Evolutionary conservation across 1,139 yeast genomes (phyloP).

Genomic region (Yamadazyma sp.): DNA sequence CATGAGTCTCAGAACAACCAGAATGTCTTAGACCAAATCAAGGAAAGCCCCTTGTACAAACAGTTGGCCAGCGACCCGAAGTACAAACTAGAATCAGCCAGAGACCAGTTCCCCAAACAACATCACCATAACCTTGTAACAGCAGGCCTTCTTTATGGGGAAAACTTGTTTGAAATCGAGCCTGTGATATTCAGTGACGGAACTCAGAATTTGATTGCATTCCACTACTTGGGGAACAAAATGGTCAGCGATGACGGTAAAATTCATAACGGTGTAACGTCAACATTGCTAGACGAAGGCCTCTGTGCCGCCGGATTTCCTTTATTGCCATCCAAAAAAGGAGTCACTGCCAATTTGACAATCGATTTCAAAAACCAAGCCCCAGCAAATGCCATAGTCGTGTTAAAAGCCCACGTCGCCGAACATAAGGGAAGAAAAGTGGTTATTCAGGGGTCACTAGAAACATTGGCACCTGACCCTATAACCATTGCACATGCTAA

Average conservation of each 20-base stretch:
- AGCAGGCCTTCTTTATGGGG: constrained; percentile 65
- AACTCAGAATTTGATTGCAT: constrained; percentile 52
- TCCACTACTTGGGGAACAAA: constrained; percentile 69
- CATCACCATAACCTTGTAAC: constrained; percentile 65
- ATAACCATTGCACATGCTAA: constrained; percentile 53
- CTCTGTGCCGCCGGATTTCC: constrained; percentile 87
- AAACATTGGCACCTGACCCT: constrained; percentile 38
- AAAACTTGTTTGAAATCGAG: constrained; percentile 61
- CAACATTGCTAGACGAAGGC: constrained; percentile 84
- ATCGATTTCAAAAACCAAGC: constrained; percentile 68
- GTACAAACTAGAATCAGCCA: constrained; percentile 26
- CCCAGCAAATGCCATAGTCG: constrained; percentile 64
- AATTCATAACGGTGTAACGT: constrained; percentile 83
- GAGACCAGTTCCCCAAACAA: constrained; percentile 56
- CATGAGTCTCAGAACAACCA: constrained; percentile 28
- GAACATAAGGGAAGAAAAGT: constrained; percentile 80
- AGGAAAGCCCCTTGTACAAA: constrained; percentile 31
- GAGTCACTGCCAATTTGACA: constrained; percentile 84
- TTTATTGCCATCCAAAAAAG: constrained; percentile 74
- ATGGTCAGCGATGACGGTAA: constrained; percentile 70
- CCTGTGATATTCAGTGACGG: constrained; percentile 58
- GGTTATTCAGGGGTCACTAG: constrained; percentile 63
- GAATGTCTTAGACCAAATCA: constrained; percentile 30
- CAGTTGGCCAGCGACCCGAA: constrained; percentile 27
- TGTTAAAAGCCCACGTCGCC: constrained; percentile 65